Evolutionary conservation across 2,329 filamentous ascomycete genomes (phyloP).

Genomic region (Malbranchea zuffiana): DNA sequence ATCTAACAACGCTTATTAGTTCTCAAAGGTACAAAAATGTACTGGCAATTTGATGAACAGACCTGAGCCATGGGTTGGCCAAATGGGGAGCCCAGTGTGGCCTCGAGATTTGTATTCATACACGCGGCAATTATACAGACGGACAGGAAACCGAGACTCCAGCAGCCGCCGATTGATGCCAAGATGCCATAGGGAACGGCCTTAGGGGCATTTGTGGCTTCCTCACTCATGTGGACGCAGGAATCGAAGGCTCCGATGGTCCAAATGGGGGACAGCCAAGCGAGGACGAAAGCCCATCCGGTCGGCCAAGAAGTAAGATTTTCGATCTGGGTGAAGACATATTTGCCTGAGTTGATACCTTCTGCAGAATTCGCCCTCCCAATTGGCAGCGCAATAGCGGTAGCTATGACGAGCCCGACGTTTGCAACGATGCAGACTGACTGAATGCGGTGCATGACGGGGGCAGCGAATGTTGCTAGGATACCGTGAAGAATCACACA

Average conservation of each 20-base stretch:
- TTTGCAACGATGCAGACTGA: slow-evolving; percentile 47
- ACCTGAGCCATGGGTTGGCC: slow-evolving; percentile 49
- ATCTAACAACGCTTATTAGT: slow-evolving; percentile 34
- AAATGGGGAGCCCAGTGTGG: slow-evolving; percentile 40
- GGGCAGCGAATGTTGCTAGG: slow-evolving; percentile 42
- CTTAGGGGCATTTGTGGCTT: slow-evolving; percentile 49
- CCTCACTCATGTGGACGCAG: slow-evolving; percentile 51
- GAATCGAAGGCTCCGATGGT: slow-evolving; percentile 45
- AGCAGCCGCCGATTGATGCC: slow-evolving; percentile 46
- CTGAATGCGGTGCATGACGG: slow-evolving; percentile 50
- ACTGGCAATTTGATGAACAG: slow-evolving; percentile 1
- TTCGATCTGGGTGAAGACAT: slow-evolving; percentile 46
- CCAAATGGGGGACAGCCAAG: slow-evolving; percentile 54
- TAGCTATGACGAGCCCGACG: slow-evolving; percentile 44
- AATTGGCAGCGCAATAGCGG: slow-evolving; percentile 47
- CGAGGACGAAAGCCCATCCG: slow-evolving; percentile 49
- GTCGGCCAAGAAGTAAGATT: slow-evolving; percentile 50
- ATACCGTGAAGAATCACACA: slow-evolving; percentile 46
- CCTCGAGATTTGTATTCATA: slow-evolving; percentile 43
- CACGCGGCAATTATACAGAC: slow-evolving; percentile 48
- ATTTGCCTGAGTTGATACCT: slow-evolving; percentile 30
- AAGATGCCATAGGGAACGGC: slow-evolving; percentile 51
- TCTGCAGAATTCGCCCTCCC: slow-evolving; percentile 27
- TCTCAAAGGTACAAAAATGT: background rate
- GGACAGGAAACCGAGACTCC: slow-evolving; percentile 48